These are phyloP conservation scores for Carex littledalei DNA, from an alignment of 176 grass and related monocot species.

Conservation along the genomic window DNA sequence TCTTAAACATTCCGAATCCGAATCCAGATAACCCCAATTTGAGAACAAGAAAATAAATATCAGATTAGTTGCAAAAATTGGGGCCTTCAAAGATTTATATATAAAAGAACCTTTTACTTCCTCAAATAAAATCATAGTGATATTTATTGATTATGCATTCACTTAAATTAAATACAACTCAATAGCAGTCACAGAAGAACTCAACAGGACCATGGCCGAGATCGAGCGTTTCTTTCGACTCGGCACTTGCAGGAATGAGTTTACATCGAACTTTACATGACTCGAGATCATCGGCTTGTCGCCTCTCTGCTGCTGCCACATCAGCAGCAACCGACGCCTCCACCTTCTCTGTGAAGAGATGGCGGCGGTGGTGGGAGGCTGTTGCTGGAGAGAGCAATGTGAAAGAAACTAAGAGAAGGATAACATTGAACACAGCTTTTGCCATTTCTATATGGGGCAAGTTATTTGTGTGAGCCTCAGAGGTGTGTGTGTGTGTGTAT, in stretches of 20 bases:
- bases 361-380: background rate
- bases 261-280: background rate
- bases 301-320: background rate
- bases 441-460: background rate
- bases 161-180: background rate
- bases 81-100: background rate
- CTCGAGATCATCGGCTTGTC: background rate
- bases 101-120: background rate
- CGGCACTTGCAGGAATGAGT: background rate
- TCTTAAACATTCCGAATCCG: too few relatives aligned
- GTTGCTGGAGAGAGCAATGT: background rate
- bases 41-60: background rate
- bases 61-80: background rate
- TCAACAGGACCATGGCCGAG: background rate
- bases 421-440: background rate
- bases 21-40: too few relatives aligned
- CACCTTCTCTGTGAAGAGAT: background rate
- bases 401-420: background rate
- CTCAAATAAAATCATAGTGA: background rate
- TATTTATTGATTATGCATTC: background rate
- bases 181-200: background rate
- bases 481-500: background rate
- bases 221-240: background rate
- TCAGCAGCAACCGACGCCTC: too few relatives aligned
- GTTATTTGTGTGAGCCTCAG: background rate